Evolutionary conservation across 345 rosid species (phyloP), one percentile per base, ranked within the genome.

Genomic region (Crucihimalaya himalaica): DNA sequence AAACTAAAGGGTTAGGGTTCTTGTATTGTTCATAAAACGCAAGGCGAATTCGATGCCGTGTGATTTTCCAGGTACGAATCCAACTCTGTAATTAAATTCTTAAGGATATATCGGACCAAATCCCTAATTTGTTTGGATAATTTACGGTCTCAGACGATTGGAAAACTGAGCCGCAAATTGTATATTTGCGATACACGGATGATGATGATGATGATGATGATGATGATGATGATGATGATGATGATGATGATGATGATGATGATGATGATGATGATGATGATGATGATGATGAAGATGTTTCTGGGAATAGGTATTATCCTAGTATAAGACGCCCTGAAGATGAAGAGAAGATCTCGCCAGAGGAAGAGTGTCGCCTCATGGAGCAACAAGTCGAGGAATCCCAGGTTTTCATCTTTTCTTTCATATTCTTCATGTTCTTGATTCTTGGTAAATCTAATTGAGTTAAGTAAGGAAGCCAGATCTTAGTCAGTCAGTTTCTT

Each of bases 241-340:
- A n/a, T n/a, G n/a, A n/a, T n/a, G n/a, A n/a, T n/a, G n/a, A n/a
- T n/a, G n/a, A n/a, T n/a, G n/a, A n/a, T n/a, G n/a, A n/a, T n/a
- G n/a, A n/a, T n/a, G n/a, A n/a, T n/a, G n/a, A n/a, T n/a, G n/a
- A n/a, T n/a, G n/a, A n/a, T n/a, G n/a, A n/a, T n/a, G n/a, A n/a
- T n/a, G n/a, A n/a, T n/a, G n/a, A n/a, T n/a, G n/a, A n/a, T n/a
- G n/a, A n/a, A n/a, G n/a, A n/a, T n/a, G n/a, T n/a, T n/a, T n/a
- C n/a, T n/a, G n/a, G n/a, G n/a, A n/a, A n/a, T 1, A 0, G 3
- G 1, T 43, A n/a, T 20, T 27, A 29, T 47, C 70, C 57, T 1
- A 8, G 3, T n/a, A 65, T 47, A 65, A 65, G 70, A 48, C 56
- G 70, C 40, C 42, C 20, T 48, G 14, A 13, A 13, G 43, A 48